Base-by-base conservation (phyloP, 1,284 basidiomycete genomes). In the Uromyces viciae-fabae region DNA sequence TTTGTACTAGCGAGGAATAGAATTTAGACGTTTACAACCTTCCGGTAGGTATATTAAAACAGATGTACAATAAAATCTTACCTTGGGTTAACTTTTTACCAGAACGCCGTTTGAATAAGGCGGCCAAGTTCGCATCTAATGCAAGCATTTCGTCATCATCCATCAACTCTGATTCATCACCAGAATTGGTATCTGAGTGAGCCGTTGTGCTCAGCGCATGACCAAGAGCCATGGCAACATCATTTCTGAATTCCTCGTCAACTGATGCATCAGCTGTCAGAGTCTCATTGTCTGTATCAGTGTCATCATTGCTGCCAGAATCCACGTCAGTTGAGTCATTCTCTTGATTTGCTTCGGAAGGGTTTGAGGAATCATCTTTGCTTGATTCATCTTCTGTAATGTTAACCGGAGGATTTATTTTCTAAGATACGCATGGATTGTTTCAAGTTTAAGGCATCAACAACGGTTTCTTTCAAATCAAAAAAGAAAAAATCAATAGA, bases 71-170 rank as follows among this genome's bases (percentile, higher is more conserved):
- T 49, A 52, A 33, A 9, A 31, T 60, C 64, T 14, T 60, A 79
- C 76, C 43, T 72, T 58, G 60, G 36, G 76, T 22, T 17, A 54
- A 28, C 25, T 58, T 62, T 62, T 69, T 71, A 0, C 66, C 76
- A 19, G 66, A 43, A 42, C 56, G 76, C 38, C 46, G 66, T 31
- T 79, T 54, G 43, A 79, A 79, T 22, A 79, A 33, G 25, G 64
- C 66, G 25, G 76, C 76, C 19, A 79, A 52, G 40, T 79, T 69
- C 28, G 68, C 64, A 69, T 79, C 76, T 22, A 79, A 62, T 19
- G 76, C 76, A 52, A 79, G 64, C 76, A 79, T 79, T 56, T 79
- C 66, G 60, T 79, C 76, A 56, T 79, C 76, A 28, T 79, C 38
- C 66, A 79, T 49, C 38, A 71, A 28, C 38, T 60, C 76, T 3